These are phyloP conservation scores for Naganishia friedmannii DNA, from an alignment of 768 basidiomycete genomes.

Conservation along the genomic window DNA sequence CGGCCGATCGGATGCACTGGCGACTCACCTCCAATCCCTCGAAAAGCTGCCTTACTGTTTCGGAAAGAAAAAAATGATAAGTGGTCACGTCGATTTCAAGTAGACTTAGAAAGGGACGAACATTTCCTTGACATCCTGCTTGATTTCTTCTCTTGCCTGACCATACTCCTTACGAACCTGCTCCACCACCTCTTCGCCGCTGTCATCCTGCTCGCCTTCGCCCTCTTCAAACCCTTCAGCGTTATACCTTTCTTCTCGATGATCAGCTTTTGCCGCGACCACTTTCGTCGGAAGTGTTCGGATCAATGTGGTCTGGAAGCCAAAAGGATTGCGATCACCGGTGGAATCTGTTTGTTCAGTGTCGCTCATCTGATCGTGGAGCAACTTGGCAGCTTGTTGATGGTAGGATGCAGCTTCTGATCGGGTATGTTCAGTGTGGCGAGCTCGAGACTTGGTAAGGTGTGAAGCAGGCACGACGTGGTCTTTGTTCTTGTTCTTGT, in stretches of 20 bases:
- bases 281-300: too few relatives aligned
- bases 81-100: background rate
- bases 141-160: background rate
- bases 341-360: background rate
- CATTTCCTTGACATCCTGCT: conserved; percentile 1
- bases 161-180: background rate
- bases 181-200: background rate
- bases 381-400: background rate
- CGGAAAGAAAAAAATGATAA: background rate
- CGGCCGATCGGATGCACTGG: too few relatives aligned
- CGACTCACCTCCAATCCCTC: background rate
- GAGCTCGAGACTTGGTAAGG: background rate
- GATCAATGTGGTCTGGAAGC: background rate
- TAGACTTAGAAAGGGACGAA: background rate
- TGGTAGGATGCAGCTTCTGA: background rate
- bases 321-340: background rate
- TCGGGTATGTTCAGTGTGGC: background rate
- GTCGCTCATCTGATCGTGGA: background rate
- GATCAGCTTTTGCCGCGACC: background rate
- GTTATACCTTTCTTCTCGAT: background rate
- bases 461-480: background rate
- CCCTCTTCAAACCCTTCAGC: background rate
- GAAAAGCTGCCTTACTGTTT: conserved; percentile 1
- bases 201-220: background rate
- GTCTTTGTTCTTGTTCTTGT: background rate